Conservation (phyloP, 345 rosid genomes). For the Corymbia maculata region DNA sequence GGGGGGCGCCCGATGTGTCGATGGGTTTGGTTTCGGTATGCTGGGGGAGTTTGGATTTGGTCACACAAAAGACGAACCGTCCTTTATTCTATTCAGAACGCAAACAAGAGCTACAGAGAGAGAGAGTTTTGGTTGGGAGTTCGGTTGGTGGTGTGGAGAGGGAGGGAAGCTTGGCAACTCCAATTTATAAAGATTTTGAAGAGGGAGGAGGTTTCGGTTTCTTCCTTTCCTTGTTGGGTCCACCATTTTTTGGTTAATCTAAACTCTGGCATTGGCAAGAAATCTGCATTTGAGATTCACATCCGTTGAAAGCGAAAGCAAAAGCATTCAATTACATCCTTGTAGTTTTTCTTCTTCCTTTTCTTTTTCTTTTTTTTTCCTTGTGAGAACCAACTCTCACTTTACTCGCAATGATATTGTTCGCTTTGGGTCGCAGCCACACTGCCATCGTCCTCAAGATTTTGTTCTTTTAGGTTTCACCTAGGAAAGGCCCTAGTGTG, state of each 20-base stretch:
- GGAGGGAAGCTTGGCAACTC: not conserved
- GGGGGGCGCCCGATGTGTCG: not conserved
- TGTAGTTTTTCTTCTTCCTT: not conserved
- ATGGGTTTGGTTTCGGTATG: not conserved
- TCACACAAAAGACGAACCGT: not conserved
- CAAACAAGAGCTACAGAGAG: not conserved
- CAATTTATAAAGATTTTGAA: not conserved
- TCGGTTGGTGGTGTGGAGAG: not conserved
- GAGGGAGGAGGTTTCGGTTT: not conserved
- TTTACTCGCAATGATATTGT: too few species aligned
- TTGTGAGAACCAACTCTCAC: too few species aligned
- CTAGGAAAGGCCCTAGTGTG: too few species aligned
- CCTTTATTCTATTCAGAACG: not conserved
- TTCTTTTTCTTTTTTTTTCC: not conserved
- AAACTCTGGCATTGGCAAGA: not conserved
- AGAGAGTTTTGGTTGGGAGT: not conserved
- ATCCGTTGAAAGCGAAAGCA: not conserved
- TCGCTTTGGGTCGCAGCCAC: too few species aligned
- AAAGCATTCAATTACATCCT: not conserved
- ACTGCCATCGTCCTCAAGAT: too few species aligned
- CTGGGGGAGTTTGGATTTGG: not conserved
- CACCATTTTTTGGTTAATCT: not conserved
- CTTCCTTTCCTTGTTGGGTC: not conserved
- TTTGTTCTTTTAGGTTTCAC: too few species aligned
- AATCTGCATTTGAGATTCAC: not conserved